Evolutionary conservation across 139 green algal genomes (phyloP).

Genomic region (Zygnema circumcarinatum): DNA sequence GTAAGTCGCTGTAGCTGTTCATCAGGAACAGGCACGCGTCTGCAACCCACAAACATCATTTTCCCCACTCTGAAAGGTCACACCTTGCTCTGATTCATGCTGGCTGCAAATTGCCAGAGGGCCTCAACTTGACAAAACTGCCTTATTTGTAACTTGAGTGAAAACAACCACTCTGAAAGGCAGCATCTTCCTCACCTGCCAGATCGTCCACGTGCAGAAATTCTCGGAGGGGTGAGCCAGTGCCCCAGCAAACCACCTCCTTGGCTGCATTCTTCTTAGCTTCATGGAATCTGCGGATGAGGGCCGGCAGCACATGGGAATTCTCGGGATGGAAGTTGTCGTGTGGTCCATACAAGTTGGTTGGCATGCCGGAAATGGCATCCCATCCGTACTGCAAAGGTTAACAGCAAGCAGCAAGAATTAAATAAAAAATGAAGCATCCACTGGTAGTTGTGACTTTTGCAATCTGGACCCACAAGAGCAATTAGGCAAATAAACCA

Average conservation of each 20-base stretch:
- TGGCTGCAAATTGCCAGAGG: too few species aligned
- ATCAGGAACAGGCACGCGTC: constrained; percentile 53
- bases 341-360: constrained; percentile 78
- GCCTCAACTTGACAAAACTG: too few species aligned
- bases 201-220: constrained; percentile 72
- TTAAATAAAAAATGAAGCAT: too few species aligned
- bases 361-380: constrained; percentile 68
- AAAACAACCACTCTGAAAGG: too few species aligned
- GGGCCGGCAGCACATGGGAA: constrained; percentile 74
- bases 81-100: too few species aligned
- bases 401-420: too few species aligned
- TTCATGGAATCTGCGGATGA: constrained; percentile 73
- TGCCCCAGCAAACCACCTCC: constrained; percentile 70
- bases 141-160: not conserved
- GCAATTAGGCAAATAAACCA: too few species aligned
- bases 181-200: constrained; percentile 31
- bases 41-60: constrained; percentile 62
- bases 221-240: constrained; percentile 69
- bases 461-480: too few species aligned
- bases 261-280: constrained; percentile 67
- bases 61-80: constrained; percentile 68
- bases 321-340: constrained; percentile 78
- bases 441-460: too few species aligned
- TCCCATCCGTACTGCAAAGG: constrained; percentile 50
- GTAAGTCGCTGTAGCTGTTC: constrained; percentile 57